Percentiles rank a stretch among this genome's conserved stretches.
phyloP scores from a whole-genome alignment of 192 early-diverging fungal species.

The Cetraspora pellucida region DNA sequence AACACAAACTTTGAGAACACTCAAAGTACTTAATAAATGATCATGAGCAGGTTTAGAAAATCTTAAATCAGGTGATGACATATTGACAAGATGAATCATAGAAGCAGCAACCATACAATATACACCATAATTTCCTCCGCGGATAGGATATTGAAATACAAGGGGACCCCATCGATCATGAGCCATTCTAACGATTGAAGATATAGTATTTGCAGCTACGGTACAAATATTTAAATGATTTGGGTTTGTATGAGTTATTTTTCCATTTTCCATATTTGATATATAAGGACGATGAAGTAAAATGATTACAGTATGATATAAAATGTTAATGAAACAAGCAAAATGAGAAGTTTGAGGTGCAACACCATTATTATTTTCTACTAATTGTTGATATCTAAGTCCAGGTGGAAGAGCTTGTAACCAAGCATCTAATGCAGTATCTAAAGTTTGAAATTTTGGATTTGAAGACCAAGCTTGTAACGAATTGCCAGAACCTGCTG shows the following conservation, averaged over 20 bases:
- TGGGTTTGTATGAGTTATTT: slow-evolving; percentile 40
- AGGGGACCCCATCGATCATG: slow-evolving; percentile 45
- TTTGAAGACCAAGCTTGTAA: slow-evolving; percentile 41
- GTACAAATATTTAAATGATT: slow-evolving; percentile 53
- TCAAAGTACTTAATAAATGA: slow-evolving; percentile 21
- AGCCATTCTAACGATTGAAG: slow-evolving; percentile 48
- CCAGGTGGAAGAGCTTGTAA: slow-evolving; percentile 41
- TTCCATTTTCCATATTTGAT: slow-evolving; percentile 20
- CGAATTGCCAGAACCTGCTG: slow-evolving; percentile 39
- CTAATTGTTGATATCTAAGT: slow-evolving; percentile 40
- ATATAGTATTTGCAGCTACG: slow-evolving; percentile 55
- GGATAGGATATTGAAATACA: slow-evolving; percentile 51
- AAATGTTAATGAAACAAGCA: slow-evolving; percentile 57
- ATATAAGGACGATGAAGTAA: slow-evolving; percentile 56
- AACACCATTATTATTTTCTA: slow-evolving; percentile 12
- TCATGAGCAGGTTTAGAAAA: slow-evolving; percentile 11
- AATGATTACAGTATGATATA: slow-evolving; percentile 54
- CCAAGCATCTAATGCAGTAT: slow-evolving; percentile 45
- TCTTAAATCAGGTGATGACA: slow-evolving; percentile 21
- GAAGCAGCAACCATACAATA: slow-evolving; percentile 54
- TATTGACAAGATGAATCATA: slow-evolving; percentile 47
- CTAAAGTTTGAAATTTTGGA: slow-evolving; percentile 45
- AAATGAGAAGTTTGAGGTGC: slow-evolving; percentile 42
- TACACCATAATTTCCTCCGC: slow-evolving; percentile 57
- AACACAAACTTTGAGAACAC: slow-evolving; percentile 25